Percentiles rank a stretch among this genome's conserved stretches.
Evolutionary conservation across 179 eudicot genomes (phyloP).

Genomic region (Actinidia arguta): DNA sequence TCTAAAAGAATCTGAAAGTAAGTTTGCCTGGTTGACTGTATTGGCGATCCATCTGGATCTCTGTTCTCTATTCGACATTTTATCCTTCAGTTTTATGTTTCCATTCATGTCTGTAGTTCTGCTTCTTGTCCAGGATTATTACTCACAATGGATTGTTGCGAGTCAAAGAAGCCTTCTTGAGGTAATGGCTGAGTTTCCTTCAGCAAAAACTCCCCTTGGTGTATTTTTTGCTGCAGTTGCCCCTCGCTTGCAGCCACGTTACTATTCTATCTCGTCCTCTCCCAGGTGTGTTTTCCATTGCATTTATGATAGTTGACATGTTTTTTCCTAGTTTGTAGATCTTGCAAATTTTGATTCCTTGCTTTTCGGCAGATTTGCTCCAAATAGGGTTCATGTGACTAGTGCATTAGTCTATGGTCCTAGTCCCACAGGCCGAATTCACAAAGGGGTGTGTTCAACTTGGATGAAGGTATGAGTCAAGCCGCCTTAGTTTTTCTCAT

Average conservation of each 20-base stretch:
- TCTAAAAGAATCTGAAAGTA: background rate
- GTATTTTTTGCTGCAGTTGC: slow-evolving; percentile 83
- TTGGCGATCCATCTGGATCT: background rate
- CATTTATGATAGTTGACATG: background rate
- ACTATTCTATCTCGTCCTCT: slow-evolving; percentile 97
- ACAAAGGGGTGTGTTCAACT: slow-evolving; percentile 84
- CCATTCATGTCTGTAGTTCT: background rate
- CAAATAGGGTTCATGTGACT: slow-evolving; percentile 90
- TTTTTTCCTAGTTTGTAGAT: slow-evolving; percentile 4
- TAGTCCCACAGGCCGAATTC: slow-evolving; percentile 82
- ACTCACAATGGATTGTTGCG: slow-evolving; percentile 77
- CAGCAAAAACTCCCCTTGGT: slow-evolving; percentile 77
- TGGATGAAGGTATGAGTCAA: slow-evolving; percentile 79
- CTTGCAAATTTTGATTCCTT: slow-evolving; percentile 22
- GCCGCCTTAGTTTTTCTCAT: background rate
- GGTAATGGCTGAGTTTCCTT: slow-evolving; percentile 75
- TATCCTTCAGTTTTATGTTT: background rate
- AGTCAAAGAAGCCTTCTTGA: slow-evolving; percentile 84
- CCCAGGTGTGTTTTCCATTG: slow-evolving; percentile 64
- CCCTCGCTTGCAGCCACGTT: slow-evolving; percentile 81
- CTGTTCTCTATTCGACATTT: background rate
- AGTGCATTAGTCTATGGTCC: slow-evolving; percentile 85
- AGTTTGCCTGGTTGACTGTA: background rate
- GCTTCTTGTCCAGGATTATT: slow-evolving; percentile 75
- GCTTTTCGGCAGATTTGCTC: slow-evolving; percentile 66